These are phyloP conservation scores for Penicillium sp. DNA, from an alignment of 2,329 filamentous ascomycete genomes.

Conservation along the genomic window DNA sequence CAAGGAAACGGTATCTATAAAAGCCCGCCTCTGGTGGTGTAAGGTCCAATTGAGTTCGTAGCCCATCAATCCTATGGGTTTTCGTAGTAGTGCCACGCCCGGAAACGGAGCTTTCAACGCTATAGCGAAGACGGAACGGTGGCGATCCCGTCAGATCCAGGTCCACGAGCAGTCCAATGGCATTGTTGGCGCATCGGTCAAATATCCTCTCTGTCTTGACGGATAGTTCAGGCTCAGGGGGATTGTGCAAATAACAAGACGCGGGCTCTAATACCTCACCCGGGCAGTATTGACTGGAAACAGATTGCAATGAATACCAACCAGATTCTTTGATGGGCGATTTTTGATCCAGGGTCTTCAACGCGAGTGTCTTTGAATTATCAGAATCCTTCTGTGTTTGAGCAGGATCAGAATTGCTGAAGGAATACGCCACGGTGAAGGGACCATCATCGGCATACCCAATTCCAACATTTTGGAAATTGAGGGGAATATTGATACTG, in stretches of 20 bases:
- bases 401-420: constrained; percentile 76
- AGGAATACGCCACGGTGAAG: constrained; percentile 78
- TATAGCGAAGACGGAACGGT: constrained; percentile 83
- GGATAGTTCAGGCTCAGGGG: constrained; percentile 78
- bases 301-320: constrained; percentile 80
- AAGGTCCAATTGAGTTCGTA: constrained; percentile 83
- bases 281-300: constrained; percentile 78
- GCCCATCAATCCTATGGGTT: constrained; percentile 65
- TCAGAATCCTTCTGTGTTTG: constrained; percentile 62
- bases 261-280: constrained; percentile 92
- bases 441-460: constrained; percentile 63
- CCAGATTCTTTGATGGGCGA: constrained; percentile 76
- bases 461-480: constrained; percentile 67
- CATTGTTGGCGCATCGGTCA: constrained; percentile 93
- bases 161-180: constrained; percentile 86
- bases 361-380: constrained; percentile 58
- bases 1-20: constrained; percentile 83
- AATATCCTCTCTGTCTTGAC: constrained; percentile 80
- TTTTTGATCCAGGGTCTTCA: constrained; percentile 62
- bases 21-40: constrained; percentile 79
- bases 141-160: constrained; percentile 90
- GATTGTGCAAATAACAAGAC: constrained; percentile 90
- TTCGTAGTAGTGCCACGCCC: constrained; percentile 58
- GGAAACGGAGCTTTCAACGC: constrained; percentile 59
- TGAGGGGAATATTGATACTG: constrained; percentile 69